Base-by-base conservation (phyloP, 768 basidiomycete species). In the Leccinum rimulosum region DNA sequence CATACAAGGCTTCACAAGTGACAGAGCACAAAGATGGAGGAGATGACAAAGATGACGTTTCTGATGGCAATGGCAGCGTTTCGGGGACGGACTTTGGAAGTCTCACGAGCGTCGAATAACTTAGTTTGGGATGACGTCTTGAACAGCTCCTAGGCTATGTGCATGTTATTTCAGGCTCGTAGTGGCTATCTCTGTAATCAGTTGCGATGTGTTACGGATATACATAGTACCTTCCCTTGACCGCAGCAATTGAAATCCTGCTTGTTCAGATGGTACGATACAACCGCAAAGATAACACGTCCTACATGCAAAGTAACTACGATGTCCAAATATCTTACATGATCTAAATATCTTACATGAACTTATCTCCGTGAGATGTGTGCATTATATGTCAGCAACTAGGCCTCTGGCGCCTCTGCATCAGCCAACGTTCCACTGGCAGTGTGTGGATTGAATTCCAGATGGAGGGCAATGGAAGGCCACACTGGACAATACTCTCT, bases 381-480 rank as follows among this genome's bases (percentile, higher is more conserved):
- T 52, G 50, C 30, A 55, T 35, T 17, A 55, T 35, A 27, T 27
- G 28, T 54, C 22, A 50, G 8, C 12, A 43, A 19, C 63, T 66
- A 63, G 56, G 55, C 22, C 55, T 72, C 63, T 47, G 61, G 48
- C 28, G 53, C 17, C 59, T 66, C 63, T 30, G 60, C 55, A 38
- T 74, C 72, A 7, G 61, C 60, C 58, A 63, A 50, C 6, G 56
- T 55, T 6, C 63, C 75, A 22, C 22, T 22, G 22, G 22, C 22
- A 22, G 67, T 59, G 31, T 70, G 73, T 22, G 84, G 78, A 55
- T 80, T 81, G 65, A 86, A 87, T 61, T 87, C 85, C 27, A 89
- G 73, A 59, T 82, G 82, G 53, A 82, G 79, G 1, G 83, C 80
- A 60, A 89, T 88, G 30, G 82, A 72, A 3, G 87, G 86, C 87